Base-by-base conservation (phyloP, 2,329 filamentous ascomycete species). In the Ascomycota sp. region DNA sequence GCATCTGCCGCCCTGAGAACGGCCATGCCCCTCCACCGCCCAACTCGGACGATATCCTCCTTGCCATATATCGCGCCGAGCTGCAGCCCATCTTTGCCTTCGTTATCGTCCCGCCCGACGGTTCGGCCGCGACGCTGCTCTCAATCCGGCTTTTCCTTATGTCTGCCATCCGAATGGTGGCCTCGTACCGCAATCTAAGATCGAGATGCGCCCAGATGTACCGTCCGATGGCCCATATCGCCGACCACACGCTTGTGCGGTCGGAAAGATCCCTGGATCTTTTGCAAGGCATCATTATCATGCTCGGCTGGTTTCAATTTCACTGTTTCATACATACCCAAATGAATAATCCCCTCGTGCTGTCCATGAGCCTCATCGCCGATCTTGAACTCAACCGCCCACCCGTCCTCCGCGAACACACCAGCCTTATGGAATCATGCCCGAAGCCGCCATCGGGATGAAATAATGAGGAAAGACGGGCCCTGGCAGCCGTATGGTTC, bases 311-410 rank as follows among this genome's bases (percentile, higher is more conserved):
- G 53, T 65, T 66, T 36, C 64, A 68, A 32, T 61, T 67, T 33
- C 64, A 68, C 42, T 67, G 63, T 40, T 55, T 65, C 39, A 53
- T 61, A 44, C 64, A 68, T 34, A 53, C 57, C 1, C 66, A 69
- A 38, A 44, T 69, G 9, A 58, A 59, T 41, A 66, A 63, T 34
- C 47, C 69, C 3, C 44, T 68, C 3, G 53, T 59, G 7, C 40
- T 71, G 13, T 59, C 64, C 1, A 46, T 54, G 9, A 62, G 58
- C 5, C 52, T 68, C 2, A 48, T 58, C 7, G 54, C 54, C 0
- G 64, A 66, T 35, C 43, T 68, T 27, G 58, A 57, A 2, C 43
- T 70, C 9, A 59, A 58, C 31, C 51, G 50, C 6, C 46, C 50
- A 4, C 56, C 61, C 0, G 53, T 47, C 1, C 34, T 55, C 4